Percentiles rank a stretch among this genome's conserved stretches.
phyloP scores from a whole-genome alignment of 2,329 filamentous ascomycete genomes.

The Sporothrix dimorphospora region DNA sequence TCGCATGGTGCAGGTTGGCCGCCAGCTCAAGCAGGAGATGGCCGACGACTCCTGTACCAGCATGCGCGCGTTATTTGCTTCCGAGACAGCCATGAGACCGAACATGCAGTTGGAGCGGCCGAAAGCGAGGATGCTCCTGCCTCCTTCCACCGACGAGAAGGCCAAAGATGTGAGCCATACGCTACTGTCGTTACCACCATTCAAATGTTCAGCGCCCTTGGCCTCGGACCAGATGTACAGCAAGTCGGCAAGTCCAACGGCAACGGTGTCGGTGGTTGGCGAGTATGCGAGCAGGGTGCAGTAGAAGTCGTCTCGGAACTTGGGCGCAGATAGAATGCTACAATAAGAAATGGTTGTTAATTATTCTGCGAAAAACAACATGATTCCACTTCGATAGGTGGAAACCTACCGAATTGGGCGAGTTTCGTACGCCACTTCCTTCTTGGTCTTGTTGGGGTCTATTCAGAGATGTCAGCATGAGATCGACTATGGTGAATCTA shows the following conservation, averaged over 20 bases:
- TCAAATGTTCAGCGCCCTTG: constrained; percentile 63
- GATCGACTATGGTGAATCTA: no score
- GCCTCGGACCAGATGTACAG: constrained; percentile 90
- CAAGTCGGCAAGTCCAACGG: constrained; percentile 76
- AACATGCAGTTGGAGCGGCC: constrained; percentile 78
- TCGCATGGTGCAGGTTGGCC: constrained; percentile 62
- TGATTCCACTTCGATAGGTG: background rate
- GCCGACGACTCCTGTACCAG: constrained; percentile 71
- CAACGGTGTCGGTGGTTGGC: constrained; percentile 71
- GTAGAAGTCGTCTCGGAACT: constrained; percentile 93
- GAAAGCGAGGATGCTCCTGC: constrained; percentile 79
- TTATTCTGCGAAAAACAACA: background rate
- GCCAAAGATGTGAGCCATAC: constrained; percentile 78
- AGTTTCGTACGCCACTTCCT: background rate
- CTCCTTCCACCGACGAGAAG: constrained; percentile 80
- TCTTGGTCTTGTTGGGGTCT: background rate
- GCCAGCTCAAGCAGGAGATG: constrained; percentile 81
- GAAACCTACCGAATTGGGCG: background rate
- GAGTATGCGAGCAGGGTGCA: constrained; percentile 91
- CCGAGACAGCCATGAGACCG: constrained; percentile 75
- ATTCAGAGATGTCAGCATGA: background rate
- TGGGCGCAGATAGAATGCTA: constrained; percentile 82
- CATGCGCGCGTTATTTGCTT: constrained; percentile 50
- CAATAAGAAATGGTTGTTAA: constrained; percentile 55
- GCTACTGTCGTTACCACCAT: constrained; percentile 51